Evolutionary conservation across 176 grass and related monocot genomes (phyloP), one percentile per base, ranked within the genome.

Genomic region (Urochloa ruziziensis): DNA sequence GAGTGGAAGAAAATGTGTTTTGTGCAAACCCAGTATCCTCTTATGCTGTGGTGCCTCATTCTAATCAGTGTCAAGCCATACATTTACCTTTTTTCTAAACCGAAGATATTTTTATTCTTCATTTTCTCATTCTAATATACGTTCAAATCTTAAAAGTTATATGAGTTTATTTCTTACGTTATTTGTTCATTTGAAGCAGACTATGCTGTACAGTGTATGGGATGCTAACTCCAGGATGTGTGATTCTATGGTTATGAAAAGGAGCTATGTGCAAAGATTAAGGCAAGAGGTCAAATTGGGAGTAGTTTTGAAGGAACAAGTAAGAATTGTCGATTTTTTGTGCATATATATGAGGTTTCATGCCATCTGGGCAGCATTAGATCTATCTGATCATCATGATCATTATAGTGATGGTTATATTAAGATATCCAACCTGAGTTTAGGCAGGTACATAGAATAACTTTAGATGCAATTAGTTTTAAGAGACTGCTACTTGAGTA

Each of bases 241-340:
- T 71, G 83, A 89, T 52, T 92, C 92, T 82, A 88, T 97, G 80
- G 57, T 89, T 81, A 85, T 78, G 23, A 92, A 91, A 92, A 92
- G 90, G 62, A 86, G 71, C 79, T 57, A 91, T 65, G 86, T 91
- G 54, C 83, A 97, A 79, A 79, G 80, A 51, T 62, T 97, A 52
- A 86, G 67, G 30, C 92, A 89, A 83, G 86, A 97, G 77, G 80
- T 87, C 73, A 97, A 94, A 70, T 48, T 94, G 77, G 73, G 70
- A 62, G 34, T 70, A 60, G 84, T 97, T 64, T 82, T 97, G 65
- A 92, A 87, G 67, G 86, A 92, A 42, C 92, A 97, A 80, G 95
- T 97, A 97, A 89, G 88, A 91, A 81, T 5, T 27, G 6, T 75
- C 88, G 10, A 9, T 30, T 77, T 62, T 77, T 53, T 89, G 42